A percentile compares a stretch with the other conserved stretches of the same genome.
phyloP scores from a whole-genome alignment of 148 eudicot species.

The Euryodendron excelsum region DNA sequence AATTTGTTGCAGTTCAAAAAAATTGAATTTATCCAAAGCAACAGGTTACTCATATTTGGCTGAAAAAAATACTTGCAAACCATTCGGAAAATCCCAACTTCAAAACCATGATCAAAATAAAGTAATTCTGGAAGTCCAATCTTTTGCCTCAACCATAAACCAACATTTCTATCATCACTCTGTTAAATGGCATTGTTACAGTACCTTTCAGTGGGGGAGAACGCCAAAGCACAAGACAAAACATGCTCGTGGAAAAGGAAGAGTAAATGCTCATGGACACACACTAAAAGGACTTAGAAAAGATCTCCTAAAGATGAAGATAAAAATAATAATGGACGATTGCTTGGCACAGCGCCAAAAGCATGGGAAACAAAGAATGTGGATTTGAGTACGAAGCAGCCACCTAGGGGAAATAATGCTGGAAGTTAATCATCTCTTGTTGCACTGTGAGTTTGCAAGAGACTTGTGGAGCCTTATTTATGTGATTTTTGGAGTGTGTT shows the following conservation, averaged over 20 bases:
- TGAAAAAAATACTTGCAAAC: not conserved
- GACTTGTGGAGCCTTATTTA: too few relatives aligned
- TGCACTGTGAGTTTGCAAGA: too few relatives aligned
- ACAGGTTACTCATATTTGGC: not conserved
- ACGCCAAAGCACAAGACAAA: not conserved
- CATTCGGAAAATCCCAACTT: not conserved
- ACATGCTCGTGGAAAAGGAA: not conserved
- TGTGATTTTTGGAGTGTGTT: too few relatives aligned
- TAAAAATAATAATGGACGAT: not conserved
- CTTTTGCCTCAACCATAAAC: not conserved
- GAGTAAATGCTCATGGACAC: conserved; percentile 8
- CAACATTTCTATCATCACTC: not conserved
- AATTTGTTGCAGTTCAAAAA: not conserved
- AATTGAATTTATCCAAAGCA: not conserved
- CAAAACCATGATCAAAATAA: not conserved
- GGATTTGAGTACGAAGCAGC: not conserved
- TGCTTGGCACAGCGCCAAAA: not conserved
- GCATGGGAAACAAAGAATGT: not conserved
- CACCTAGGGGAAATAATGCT: not conserved
- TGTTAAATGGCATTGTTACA: not conserved
- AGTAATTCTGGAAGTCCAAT: conserved; percentile 6
- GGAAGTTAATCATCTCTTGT: too few relatives aligned
- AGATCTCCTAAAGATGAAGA: not conserved
- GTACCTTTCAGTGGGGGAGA: not conserved
- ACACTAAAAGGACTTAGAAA: not conserved